These are phyloP conservation scores for Talaromyces amestolkiae DNA, from an alignment of 2,329 filamentous ascomycete genomes.

Conservation along the genomic window DNA sequence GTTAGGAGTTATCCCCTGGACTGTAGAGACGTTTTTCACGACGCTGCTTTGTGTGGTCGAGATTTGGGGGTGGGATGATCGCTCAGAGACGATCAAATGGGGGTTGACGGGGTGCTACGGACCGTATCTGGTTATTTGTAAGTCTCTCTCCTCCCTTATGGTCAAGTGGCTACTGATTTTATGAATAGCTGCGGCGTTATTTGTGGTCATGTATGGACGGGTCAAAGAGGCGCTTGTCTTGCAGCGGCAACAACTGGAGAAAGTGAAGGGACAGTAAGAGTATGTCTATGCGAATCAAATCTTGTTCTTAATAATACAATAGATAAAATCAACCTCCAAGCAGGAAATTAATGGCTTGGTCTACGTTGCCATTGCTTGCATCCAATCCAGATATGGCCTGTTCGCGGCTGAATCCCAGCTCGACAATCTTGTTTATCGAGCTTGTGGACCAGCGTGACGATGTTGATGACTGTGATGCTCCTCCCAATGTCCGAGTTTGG, in stretches of 20 bases:
- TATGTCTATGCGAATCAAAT: neutral
- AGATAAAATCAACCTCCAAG: slow-evolving; percentile 24
- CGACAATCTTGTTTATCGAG: slow-evolving; percentile 71
- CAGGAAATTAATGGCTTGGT: slow-evolving; percentile 80
- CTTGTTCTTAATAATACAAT: slow-evolving; percentile 5
- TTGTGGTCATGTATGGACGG: slow-evolving; percentile 11
- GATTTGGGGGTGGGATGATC: slow-evolving; percentile 55
- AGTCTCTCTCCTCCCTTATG: slow-evolving; percentile 28
- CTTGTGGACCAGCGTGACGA: slow-evolving; percentile 54
- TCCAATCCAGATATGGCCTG: slow-evolving; percentile 78
- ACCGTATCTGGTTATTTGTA: slow-evolving; percentile 57
- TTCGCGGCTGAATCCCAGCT: slow-evolving; percentile 72
- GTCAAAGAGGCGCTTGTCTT: slow-evolving; percentile 13
- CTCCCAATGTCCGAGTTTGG: slow-evolving; percentile 22
- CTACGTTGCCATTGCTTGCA: slow-evolving; percentile 79
- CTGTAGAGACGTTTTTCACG: slow-evolving; percentile 59
- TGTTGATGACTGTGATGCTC: slow-evolving; percentile 24
- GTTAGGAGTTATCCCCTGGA: slow-evolving; percentile 60
- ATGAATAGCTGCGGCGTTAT: slow-evolving; percentile 14
- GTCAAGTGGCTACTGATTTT: slow-evolving; percentile 4
- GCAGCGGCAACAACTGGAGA: slow-evolving; percentile 4
- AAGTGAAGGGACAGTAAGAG: slow-evolving; percentile 6
- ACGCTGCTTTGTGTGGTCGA: slow-evolving; percentile 63
- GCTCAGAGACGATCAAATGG: slow-evolving; percentile 47
- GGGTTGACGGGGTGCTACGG: slow-evolving; percentile 55